These are phyloP conservation scores for Podaxis sp. DNA, from an alignment of 768 basidiomycete species.

Conservation along the genomic window DNA sequence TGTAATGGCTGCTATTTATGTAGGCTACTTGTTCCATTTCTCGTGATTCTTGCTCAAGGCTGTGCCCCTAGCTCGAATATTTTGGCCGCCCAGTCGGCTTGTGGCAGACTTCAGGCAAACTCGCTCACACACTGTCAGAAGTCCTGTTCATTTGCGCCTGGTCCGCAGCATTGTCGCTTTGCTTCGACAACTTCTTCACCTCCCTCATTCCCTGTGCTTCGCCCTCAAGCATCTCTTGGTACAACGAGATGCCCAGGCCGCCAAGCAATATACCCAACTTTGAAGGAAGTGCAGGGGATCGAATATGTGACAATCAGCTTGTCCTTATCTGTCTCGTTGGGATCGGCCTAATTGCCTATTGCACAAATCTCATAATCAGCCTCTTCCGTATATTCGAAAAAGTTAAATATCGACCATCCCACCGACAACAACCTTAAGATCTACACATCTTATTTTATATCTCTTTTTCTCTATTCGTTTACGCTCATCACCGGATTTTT, in stretches of 20 bases:
- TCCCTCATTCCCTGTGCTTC: slow-evolving; percentile 78
- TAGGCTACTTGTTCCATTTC: slow-evolving; percentile 34
- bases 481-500: not conserved
- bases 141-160: slow-evolving; percentile 92
- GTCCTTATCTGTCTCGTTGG: slow-evolving; percentile 78
- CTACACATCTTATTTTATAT: not conserved
- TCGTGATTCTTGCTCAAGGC: slow-evolving; percentile 14
- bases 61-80: slow-evolving; percentile 72
- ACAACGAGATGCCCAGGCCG: slow-evolving; percentile 64
- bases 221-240: slow-evolving; percentile 64
- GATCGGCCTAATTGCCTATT: slow-evolving; percentile 76
- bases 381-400: slow-evolving; percentile 88
- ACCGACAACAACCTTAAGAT: slow-evolving; percentile 10
- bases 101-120: slow-evolving; percentile 86
- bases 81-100: slow-evolving; percentile 90
- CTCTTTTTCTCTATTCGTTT: not conserved
- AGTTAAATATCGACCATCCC: slow-evolving; percentile 68
- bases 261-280: slow-evolving; percentile 38
- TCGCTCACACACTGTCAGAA: slow-evolving; percentile 84
- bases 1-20: slow-evolving; percentile 85
- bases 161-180: slow-evolving; percentile 85
- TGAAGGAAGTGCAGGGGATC: slow-evolving; percentile 50
- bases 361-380: slow-evolving; percentile 81
- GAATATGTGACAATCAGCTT: slow-evolving; percentile 74
- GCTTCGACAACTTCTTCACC: slow-evolving; percentile 92